These are phyloP conservation scores for Candida silvicultrix DNA, from an alignment of 805 yeast genomes.

Conservation along the genomic window DNA sequence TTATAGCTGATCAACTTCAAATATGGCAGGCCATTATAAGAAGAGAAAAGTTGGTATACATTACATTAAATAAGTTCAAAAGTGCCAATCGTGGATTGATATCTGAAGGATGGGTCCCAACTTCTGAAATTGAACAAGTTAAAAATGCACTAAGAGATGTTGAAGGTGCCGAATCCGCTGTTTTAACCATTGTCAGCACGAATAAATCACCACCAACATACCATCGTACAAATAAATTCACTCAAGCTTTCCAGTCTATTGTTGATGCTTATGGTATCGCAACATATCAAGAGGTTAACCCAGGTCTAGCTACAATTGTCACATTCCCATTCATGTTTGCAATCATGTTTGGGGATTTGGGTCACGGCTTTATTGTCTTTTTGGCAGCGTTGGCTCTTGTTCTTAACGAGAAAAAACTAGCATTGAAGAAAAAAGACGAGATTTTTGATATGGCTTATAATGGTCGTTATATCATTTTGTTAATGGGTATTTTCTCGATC, in stretches of 20 bases:
- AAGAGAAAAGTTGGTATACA: constrained; percentile 79
- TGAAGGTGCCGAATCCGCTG: constrained; percentile 29
- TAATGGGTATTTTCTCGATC: constrained; percentile 95
- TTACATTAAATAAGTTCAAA: constrained; percentile 73
- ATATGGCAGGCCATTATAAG: constrained; percentile 65
- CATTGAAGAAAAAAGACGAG: constrained; percentile 73
- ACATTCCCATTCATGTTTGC: constrained; percentile 99
- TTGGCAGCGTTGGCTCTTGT: constrained; percentile 69
- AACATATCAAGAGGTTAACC: constrained; percentile 89
- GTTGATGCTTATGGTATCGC: constrained; percentile 96
- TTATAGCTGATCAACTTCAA: constrained; percentile 68
- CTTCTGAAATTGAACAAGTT: constrained; percentile 62
- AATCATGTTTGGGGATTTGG: constrained; percentile 97
- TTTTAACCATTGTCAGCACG: constrained; percentile 57
- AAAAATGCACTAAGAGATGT: constrained; percentile 58
- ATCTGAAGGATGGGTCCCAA: constrained; percentile 97
- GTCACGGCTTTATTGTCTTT: constrained; percentile 85
- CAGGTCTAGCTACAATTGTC: constrained; percentile 89
- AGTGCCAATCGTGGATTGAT: constrained; percentile 81
- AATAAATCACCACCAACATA: constrained; percentile 89
- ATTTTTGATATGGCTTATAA: constrained; percentile 93
- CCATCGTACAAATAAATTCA: constrained; percentile 92
- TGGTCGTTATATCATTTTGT: constrained; percentile 83
- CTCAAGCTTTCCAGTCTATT: constrained; percentile 86
- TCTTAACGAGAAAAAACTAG: constrained; percentile 65